Base-by-base conservation (phyloP, 1,284 basidiomycete species). In the Ceraceosorus guamensis region DNA sequence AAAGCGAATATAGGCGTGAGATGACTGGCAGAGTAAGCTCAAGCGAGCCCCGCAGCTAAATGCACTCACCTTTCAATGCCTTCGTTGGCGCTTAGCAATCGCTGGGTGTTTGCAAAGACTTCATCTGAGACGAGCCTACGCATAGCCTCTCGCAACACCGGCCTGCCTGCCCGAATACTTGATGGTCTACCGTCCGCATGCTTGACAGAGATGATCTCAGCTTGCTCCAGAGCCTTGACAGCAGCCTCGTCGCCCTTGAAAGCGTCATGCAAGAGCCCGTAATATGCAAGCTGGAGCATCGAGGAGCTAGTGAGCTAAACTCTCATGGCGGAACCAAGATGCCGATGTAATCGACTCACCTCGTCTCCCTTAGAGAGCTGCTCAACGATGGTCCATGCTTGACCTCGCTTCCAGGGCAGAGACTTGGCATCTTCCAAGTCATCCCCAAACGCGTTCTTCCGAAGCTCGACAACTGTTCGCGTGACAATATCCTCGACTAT, bases 371-470 rank as follows among this genome's bases (percentile, higher is more conserved):
- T 81, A 0, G 89, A 82, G 18, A 98, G 81, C 33, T 82, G 80
- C 66, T 85, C 87, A 58, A 97, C 80, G 6, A 98, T 79, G 33
- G 81, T 81, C 91, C 92, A 97, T 0, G 85, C 91, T 75, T 97
- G 91, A 53, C 88, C 85, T 47, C 87, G 81, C 6, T 84, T 83
- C 93, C 93, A 98, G 0, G 85, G 80, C 30, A 95, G 78, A 50
- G 76, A 80, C 76, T 89, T 90, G 3, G 87, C 86, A 70, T 95
- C 91, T 52, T 90, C 87, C 14, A 60, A 48, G 71, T 93, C 91
- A 69, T 96, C 91, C 0, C 91, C 93, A 72, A 96, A 97, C 0
- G 89, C 89, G 53, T 83, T 87, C 81, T 96, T 96, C 49, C 88
- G 82, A 49, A 96, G 79, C 77, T 95, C 91, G 46, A 85, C 82